Conservation (phyloP, 2,329 filamentous ascomycete genomes). For the Fusarium nematophilum region DNA sequence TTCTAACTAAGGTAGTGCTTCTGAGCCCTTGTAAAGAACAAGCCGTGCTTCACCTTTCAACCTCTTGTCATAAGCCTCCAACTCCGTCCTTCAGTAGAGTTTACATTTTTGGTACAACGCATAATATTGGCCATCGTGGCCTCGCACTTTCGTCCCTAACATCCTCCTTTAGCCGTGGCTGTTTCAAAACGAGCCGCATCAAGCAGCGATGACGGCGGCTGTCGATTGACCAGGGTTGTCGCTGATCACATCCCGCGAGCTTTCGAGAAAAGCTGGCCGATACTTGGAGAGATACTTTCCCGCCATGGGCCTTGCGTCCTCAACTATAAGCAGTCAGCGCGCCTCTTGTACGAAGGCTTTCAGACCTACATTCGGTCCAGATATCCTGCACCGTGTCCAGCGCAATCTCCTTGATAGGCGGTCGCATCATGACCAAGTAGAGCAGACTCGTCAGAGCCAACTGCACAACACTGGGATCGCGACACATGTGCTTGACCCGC, state of each 20-base stretch:
- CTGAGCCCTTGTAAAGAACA: constrained; percentile 1
- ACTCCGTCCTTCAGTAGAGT: constrained; percentile 10
- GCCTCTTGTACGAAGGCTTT: not conserved
- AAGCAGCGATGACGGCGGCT: constrained; percentile 48
- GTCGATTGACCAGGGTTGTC: constrained; percentile 33
- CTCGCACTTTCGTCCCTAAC: not conserved
- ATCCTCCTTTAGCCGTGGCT: constrained; percentile 1
- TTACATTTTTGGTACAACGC: constrained; percentile 21
- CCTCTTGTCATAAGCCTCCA: constrained; percentile 11
- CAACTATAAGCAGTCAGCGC: constrained; percentile 56
- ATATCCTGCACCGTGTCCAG: constrained; percentile 74
- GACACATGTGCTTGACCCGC: constrained; percentile 75
- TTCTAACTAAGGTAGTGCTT: constrained; percentile 9
- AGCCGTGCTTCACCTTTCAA: constrained; percentile 2
- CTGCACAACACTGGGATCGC: constrained; percentile 72
- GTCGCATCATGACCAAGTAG: constrained; percentile 75
- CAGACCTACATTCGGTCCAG: constrained; percentile 72
- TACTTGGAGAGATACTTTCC: constrained; percentile 72
- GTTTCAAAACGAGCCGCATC: constrained; percentile 14
- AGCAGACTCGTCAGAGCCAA: constrained; percentile 73
- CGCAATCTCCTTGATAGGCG: constrained; percentile 71
- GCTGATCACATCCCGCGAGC: constrained; percentile 41
- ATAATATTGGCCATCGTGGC: not conserved
- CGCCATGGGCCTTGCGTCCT: constrained; percentile 72
- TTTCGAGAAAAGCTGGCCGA: constrained; percentile 63